phyloP scores from a whole-genome alignment of 1,284 basidiomycete species.

The Tetrapyrgos nigripes region DNA sequence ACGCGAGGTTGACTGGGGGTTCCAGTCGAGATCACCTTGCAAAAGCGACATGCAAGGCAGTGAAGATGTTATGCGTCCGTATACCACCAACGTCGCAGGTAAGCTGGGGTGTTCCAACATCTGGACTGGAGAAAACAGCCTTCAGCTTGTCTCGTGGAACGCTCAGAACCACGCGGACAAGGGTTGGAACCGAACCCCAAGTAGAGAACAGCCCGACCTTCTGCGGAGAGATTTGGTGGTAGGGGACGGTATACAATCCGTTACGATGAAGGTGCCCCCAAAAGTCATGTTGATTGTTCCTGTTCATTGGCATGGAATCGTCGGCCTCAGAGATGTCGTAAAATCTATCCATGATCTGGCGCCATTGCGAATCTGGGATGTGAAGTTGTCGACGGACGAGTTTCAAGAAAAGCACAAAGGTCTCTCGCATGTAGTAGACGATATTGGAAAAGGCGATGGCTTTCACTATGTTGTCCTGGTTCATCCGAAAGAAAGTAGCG shows the following conservation, averaged over 20 bases:
- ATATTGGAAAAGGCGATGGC: slow-evolving; percentile 30
- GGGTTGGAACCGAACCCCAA: slow-evolving; percentile 37
- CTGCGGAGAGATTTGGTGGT: slow-evolving; percentile 16
- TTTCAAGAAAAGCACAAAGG: slow-evolving; percentile 47
- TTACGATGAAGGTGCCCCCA: slow-evolving; percentile 38
- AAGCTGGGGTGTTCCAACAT: slow-evolving; percentile 35
- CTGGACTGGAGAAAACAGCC: slow-evolving; percentile 21
- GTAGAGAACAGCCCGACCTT: slow-evolving; percentile 26
- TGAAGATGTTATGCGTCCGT: slow-evolving; percentile 33
- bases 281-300: slow-evolving; percentile 41
- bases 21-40: slow-evolving; percentile 31
- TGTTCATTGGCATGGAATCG: slow-evolving; percentile 35
- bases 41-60: slow-evolving; percentile 36
- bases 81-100: slow-evolving; percentile 34
- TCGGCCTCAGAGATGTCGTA: slow-evolving; percentile 28
- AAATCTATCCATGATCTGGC: slow-evolving; percentile 35
- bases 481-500: slow-evolving; percentile 12
- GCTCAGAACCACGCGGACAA: slow-evolving; percentile 39
- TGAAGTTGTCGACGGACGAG: slow-evolving; percentile 37
- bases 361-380: slow-evolving; percentile 32
- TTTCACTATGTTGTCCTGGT: slow-evolving; percentile 15
- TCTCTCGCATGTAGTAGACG: slow-evolving; percentile 51
- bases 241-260: slow-evolving; percentile 31
- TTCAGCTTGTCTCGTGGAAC: slow-evolving; percentile 40
- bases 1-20: slow-evolving; percentile 27